Conservation (phyloP, 768 basidiomycete species). For the Paxillus ammoniavirescens region DNA sequence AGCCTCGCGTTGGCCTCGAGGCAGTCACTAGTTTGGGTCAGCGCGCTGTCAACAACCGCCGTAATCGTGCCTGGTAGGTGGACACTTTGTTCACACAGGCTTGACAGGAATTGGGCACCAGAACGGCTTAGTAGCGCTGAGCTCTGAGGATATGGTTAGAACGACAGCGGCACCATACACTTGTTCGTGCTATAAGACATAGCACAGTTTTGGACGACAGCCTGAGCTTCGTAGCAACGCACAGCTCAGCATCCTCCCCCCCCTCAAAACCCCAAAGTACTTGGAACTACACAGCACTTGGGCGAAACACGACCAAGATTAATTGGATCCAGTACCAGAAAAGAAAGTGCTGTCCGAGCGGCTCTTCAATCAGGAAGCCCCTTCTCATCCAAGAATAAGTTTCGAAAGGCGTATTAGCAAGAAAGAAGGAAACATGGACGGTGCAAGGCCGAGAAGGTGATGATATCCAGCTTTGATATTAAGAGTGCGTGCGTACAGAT, state of each 20-base stretch:
- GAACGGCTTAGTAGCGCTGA: background rate
- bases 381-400: slow-evolving; percentile 16
- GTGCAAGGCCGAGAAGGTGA: background rate
- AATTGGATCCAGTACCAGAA: slow-evolving; percentile 6
- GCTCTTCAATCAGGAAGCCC: slow-evolving; percentile 4
- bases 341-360: slow-evolving; percentile 2
- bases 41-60: slow-evolving; percentile 2
- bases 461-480: background rate
- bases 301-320: background rate
- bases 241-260: background rate
- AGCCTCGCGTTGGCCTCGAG: slow-evolving; percentile 29
- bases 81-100: background rate
- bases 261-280: background rate
- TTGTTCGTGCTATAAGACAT: background rate
- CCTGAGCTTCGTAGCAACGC: background rate
- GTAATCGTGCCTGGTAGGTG: slow-evolving; percentile 1
- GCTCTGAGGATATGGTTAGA: background rate
- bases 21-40: slow-evolving; percentile 11
- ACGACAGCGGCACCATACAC: background rate
- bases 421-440: background rate
- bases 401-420: background rate
- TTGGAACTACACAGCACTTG: background rate
- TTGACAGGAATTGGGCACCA: too few species aligned
- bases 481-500: background rate
- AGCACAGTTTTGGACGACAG: background rate